A percentile compares a stretch with the other conserved stretches of the same genome.
Evolutionary conservation across 371 early-diverging fungal species (phyloP).

Genomic region (Rhizopus sp.): DNA sequence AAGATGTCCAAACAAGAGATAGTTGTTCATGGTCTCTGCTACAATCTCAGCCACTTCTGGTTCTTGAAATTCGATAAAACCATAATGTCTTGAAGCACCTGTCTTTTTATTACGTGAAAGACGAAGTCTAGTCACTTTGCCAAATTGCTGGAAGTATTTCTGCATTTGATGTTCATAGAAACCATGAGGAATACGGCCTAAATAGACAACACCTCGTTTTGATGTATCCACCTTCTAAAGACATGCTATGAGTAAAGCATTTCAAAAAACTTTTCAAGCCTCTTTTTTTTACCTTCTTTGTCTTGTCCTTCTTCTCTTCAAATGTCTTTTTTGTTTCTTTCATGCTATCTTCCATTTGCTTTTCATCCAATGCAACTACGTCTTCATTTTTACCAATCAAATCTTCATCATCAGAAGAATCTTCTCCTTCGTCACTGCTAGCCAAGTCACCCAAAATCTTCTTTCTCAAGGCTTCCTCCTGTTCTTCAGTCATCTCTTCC

Average conservation of each 20-base stretch:
- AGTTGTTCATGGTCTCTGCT: constrained; percentile 96
- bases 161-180: constrained; percentile 92
- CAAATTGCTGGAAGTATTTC: constrained; percentile 92
- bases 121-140: constrained; percentile 76
- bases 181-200: constrained; percentile 94
- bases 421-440: not conserved
- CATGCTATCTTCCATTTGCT: constrained; percentile 39
- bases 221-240: constrained; percentile 13
- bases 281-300: constrained; percentile 19
- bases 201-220: constrained; percentile 72
- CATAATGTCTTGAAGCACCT: constrained; percentile 88
- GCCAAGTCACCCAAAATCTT: constrained; percentile 4
- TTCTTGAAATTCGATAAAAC: constrained; percentile 85
- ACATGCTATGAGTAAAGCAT: not conserved
- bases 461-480: constrained; percentile 12
- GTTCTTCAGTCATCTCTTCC: constrained; percentile 7
- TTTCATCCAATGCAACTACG: constrained; percentile 44
- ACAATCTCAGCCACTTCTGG: constrained; percentile 87
- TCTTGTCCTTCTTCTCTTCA: constrained; percentile 38
- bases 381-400: constrained; percentile 53
- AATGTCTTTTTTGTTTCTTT: constrained; percentile 30
- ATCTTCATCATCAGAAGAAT: constrained; percentile 1
- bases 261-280: constrained; percentile 5
- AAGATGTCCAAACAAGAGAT: constrained; percentile 80
- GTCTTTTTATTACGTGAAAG: constrained; percentile 90